Percentiles rank a stretch among this genome's conserved stretches.
phyloP scores from a whole-genome alignment of 164 flowering plant species.

The Echeveria elegans region DNA sequence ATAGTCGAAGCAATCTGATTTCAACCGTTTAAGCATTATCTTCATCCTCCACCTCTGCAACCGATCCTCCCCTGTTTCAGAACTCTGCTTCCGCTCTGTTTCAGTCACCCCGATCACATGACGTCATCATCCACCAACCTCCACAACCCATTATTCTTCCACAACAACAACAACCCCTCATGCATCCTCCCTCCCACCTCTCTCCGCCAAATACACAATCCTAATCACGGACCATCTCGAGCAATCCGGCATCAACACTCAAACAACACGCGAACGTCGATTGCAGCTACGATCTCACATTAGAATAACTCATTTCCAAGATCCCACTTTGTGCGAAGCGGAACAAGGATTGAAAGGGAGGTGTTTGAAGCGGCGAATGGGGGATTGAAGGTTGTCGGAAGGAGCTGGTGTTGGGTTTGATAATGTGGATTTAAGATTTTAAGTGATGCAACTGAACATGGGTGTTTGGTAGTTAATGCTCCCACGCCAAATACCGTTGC shows the following conservation, averaged over 20 bases:
- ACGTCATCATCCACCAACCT: neutral
- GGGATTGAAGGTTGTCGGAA: conserved; percentile 35
- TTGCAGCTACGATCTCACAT: conserved; percentile 24
- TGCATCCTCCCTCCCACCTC: neutral
- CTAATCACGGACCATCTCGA: conserved; percentile 7
- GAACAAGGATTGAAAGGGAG: conserved; percentile 30
- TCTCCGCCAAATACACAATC: conserved; percentile 26
- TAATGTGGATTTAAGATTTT: conserved; percentile 47
- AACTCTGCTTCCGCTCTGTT: neutral
- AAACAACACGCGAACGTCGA: conserved; percentile 29
- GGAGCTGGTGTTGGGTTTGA: conserved; percentile 43
- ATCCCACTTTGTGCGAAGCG: conserved; percentile 37
- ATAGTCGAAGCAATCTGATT: neutral
- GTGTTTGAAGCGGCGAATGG: conserved; percentile 31
- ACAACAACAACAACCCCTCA: neutral
- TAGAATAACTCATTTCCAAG: conserved; percentile 31
- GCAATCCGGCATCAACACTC: conserved; percentile 19
- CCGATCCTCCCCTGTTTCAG: neutral
- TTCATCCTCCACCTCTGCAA: neutral
- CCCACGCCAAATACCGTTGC: conserved; percentile 39
- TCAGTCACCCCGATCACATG: too few relatives aligned
- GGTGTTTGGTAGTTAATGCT: conserved; percentile 38
- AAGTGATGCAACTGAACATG: conserved; percentile 38
- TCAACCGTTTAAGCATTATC: neutral
- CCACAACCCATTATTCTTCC: neutral